Evolutionary conservation across 192 early-diverging fungal species (phyloP).

Genomic region (Haplosporangium gracile): DNA sequence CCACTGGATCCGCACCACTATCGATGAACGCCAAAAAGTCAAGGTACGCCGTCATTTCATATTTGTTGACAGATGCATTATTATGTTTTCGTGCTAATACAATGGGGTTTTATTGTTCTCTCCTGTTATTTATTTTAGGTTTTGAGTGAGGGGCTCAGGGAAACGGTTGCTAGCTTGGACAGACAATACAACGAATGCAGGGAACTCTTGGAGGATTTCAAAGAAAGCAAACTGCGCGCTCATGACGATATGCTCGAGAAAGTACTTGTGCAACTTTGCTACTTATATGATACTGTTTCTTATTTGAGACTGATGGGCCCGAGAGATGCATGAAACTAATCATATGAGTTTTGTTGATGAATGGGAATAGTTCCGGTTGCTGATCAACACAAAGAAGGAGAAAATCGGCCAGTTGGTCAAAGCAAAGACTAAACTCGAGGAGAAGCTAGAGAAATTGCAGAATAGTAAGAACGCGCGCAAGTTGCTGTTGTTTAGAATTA

Average conservation of each 20-base stretch:
- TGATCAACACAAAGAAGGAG: slow-evolving; percentile 46
- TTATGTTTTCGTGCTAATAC: background rate
- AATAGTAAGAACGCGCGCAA: slow-evolving; percentile 6
- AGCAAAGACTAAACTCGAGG: slow-evolving; percentile 5
- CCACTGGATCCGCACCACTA: slow-evolving; percentile 42
- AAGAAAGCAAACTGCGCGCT: slow-evolving; percentile 11
- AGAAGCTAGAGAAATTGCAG: slow-evolving; percentile 16
- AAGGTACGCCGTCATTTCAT: background rate
- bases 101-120: background rate
- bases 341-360: background rate
- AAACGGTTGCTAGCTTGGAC: slow-evolving; percentile 8
- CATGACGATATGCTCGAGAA: slow-evolving; percentile 37
- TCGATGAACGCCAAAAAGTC: slow-evolving; percentile 37
- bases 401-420: slow-evolving; percentile 26
- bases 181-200: slow-evolving; percentile 32
- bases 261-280: background rate
- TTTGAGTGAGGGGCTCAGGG: slow-evolving; percentile 21
- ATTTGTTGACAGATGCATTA: background rate
- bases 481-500: background rate
- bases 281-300: background rate
- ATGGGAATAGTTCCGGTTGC: slow-evolving; percentile 23
- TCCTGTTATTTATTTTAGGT: background rate
- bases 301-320: background rate
- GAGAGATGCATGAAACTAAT: background rate
- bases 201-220: slow-evolving; percentile 20